Evolutionary conservation across 176 grass and related monocot genomes (phyloP), one percentile per base, ranked within the genome.

Genomic region (Metroxylon sagu): DNA sequence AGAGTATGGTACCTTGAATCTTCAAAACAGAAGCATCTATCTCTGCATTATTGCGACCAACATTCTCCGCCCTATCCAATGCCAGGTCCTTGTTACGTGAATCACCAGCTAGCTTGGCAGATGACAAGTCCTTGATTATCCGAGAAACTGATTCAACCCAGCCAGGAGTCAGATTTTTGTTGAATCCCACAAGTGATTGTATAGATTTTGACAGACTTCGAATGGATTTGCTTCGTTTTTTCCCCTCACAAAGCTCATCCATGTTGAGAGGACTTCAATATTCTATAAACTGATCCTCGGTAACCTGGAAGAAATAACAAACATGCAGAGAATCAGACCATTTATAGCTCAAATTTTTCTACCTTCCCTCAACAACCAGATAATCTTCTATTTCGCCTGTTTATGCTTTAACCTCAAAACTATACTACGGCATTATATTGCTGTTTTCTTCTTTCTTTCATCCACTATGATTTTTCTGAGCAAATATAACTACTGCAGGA

Each of bases 91-190:
- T 79, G 21, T 54, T 60, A 26, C 60, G 60, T 48, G 48, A 14
- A 51, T 68, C 17, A n/a, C 56, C 35, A 29, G 30, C 39, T 65
- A 59, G 50, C 67, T 83, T 74, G 28, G 70, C 68, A 50, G 80
- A 80, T 83, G 76, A 52, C 51, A 88, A 71, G 60, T 85, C 84
- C 71, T 91, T 77, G 63, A 97, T 88, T 49, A 91, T 91, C 28
- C 65, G 62, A 60, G 79, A 76, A 82, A 97, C 84, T 17, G 93
- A 85, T 73, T 88, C 69, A 26, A 85, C 73, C 87, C 81, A 97
- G 73, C 62, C 50, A 3, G 77, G 68, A 52, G 81, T 88, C 19
- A 97, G 67, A 51, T 82, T 85, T 65, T 77, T 72, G 52, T 91
- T 97, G 43, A 82, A 70, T 14, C 73, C 81, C 65, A 78, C 54